A percentile compares a stretch with the other conserved stretches of the same genome.
Evolutionary conservation across 306 rosid genomes (phyloP).

Genomic region (Lathyrus sativus): DNA sequence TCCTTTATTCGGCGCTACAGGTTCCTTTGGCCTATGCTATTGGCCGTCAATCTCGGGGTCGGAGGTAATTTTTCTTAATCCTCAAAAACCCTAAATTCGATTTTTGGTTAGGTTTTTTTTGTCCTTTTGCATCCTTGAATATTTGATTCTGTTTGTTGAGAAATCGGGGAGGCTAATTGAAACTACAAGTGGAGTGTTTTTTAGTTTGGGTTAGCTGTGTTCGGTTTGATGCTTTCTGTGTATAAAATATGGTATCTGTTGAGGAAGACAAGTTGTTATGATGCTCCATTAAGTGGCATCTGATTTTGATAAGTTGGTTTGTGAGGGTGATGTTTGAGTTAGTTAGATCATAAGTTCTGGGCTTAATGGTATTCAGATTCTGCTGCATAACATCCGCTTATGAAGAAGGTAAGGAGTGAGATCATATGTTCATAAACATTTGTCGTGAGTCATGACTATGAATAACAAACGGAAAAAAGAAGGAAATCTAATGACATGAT

Average conservation of each 20-base stretch:
- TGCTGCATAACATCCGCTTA: too few species aligned
- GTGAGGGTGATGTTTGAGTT: not conserved
- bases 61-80: slow-evolving; percentile 62
- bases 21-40: slow-evolving; percentile 78
- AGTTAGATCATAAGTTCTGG: slow-evolving; percentile 13
- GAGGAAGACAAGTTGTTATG: not conserved
- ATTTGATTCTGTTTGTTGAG: slow-evolving; percentile 20
- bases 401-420: too few species aligned
- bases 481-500: too few species aligned
- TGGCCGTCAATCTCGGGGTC: slow-evolving; percentile 79
- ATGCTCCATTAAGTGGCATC: slow-evolving; percentile 10
- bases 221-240: slow-evolving; percentile 2
- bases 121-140: not conserved
- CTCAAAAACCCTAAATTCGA: not conserved
- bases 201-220: slow-evolving; percentile 3
- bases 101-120: not conserved
- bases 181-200: slow-evolving; percentile 2
- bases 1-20: slow-evolving; percentile 79
- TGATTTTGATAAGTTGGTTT: too few species aligned
- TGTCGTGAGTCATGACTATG: not conserved
- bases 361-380: slow-evolving; percentile 26
- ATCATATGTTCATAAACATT: not conserved
- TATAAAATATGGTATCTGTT: not conserved
- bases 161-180: slow-evolving; percentile 30
- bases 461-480: too few species aligned